Evolutionary conservation across 139 green algal genomes (phyloP).

Genomic region (Asterochloris erici): DNA sequence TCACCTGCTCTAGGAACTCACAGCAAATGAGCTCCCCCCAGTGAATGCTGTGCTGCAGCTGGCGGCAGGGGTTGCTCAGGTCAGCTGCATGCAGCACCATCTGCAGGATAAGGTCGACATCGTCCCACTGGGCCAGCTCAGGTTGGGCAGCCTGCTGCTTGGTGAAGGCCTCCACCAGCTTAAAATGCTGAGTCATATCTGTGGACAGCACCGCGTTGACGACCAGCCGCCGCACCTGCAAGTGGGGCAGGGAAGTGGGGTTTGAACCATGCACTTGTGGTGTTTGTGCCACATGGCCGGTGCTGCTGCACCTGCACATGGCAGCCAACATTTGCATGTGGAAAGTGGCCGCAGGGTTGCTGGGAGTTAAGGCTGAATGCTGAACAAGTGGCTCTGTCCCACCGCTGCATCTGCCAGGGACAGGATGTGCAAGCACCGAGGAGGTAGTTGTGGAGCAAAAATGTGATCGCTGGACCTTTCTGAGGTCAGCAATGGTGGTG

Average conservation of each 20-base stretch:
- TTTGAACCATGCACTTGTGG: neutral
- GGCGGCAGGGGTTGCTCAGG: conserved; percentile 18
- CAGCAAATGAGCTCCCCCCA: conserved; percentile 15
- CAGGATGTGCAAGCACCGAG: too few relatives aligned
- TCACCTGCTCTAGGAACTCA: conserved; percentile 24
- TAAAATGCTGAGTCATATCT: conserved; percentile 58
- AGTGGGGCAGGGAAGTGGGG: neutral
- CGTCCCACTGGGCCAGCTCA: neutral
- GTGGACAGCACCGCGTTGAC: conserved; percentile 50
- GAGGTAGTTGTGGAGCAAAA: too few relatives aligned
- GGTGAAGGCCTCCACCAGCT: conserved; percentile 10
- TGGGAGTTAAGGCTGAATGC: too few relatives aligned
- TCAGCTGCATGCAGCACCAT: conserved; percentile 19
- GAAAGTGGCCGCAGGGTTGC: too few relatives aligned
- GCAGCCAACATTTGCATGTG: too few relatives aligned
- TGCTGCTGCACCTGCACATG: too few relatives aligned
- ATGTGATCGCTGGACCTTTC: too few relatives aligned
- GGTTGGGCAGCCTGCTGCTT: neutral
- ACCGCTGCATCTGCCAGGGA: too few relatives aligned
- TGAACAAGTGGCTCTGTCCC: too few relatives aligned
- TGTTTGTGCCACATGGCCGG: too few relatives aligned
- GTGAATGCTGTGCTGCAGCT: neutral
- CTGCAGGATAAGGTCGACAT: conserved; percentile 11
- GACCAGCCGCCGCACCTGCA: conserved; percentile 32
- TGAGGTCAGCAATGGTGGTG: too few relatives aligned